A percentile compares a stretch with the other conserved stretches of the same genome.
Conservation (phyloP, 768 basidiomycete species). For the Tephrocybe sp. region DNA sequence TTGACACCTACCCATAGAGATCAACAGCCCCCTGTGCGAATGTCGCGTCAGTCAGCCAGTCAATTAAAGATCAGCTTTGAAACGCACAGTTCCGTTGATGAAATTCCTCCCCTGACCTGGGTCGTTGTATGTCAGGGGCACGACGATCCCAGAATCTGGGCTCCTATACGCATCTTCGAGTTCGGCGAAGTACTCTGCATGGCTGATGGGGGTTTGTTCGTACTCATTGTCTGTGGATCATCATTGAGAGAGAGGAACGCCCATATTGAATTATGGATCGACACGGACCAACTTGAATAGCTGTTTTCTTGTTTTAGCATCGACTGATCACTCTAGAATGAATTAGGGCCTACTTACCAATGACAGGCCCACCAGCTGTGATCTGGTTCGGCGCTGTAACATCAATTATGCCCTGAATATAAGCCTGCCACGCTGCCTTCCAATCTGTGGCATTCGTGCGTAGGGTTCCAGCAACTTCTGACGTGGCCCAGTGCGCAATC, state of each 20-base stretch:
- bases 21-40: constrained; percentile 64
- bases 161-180: constrained; percentile 51
- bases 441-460: constrained; percentile 79
- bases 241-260: no score
- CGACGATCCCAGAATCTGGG: constrained; percentile 50
- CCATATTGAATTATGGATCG: neutral
- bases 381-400: constrained; percentile 68
- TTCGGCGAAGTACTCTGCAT: constrained; percentile 60
- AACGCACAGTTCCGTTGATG: constrained; percentile 65
- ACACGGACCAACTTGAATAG: constrained; percentile 53
- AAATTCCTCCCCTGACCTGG: constrained; percentile 57
- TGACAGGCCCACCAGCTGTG: constrained; percentile 70
- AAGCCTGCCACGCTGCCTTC: constrained; percentile 68
- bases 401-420: constrained; percentile 65
- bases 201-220: constrained; percentile 45
- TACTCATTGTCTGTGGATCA: constrained; percentile 69
- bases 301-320: constrained; percentile 30
- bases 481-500: constrained; percentile 67
- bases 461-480: constrained; percentile 60
- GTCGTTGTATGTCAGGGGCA: constrained; percentile 78
- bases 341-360: no score
- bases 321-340: neutral
- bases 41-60: neutral
- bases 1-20: constrained; percentile 63
- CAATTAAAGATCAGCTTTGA: no score